Evolutionary conservation across 768 basidiomycete genomes (phyloP), one percentile per base, ranked within the genome.

Genomic region (Leucocoprinus leucothites): DNA sequence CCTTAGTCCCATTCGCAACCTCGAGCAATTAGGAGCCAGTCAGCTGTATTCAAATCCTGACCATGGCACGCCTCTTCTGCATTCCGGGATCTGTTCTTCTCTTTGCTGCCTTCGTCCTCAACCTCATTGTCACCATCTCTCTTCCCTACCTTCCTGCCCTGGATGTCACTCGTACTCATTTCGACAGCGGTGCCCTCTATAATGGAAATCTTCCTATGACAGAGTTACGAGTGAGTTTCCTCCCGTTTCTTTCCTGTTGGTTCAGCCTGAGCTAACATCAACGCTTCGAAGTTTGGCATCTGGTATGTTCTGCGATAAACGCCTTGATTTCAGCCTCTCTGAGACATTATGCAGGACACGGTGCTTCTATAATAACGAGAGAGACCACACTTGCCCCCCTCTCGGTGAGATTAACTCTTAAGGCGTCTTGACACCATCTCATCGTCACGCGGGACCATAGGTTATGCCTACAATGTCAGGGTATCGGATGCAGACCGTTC

Each of bases 71-170:
- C 58, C 61, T 69, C 22, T 82, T 86, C 70, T 85, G 84, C 63
- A 72, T 89, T 57, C 84, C 85, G 2, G 85, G 82, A 28, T 54
- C 89, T 51, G 65, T 84, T 58, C 73, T 78, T 58, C 66, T 75
- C 34, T 72, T 81, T 62, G 70, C 67, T 42, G 88, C 89, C 24
- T 79, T 89, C 56, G 76, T 86, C 1, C 78, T 91, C 58, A 80
- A 79, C 60, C 73, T 90, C 64, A 70, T 91, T 58, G 80, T 83
- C 28, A 84, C 88, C 11, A 75, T 91, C 47, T 91, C 89, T 14
- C 71, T 90, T 2, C 89, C 90, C 1, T 84, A 72, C 69, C 74
- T 91, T 19, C 74, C 84, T 18, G 81, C 78, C 0, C 71, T 90
- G 60, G 89, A 90, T 68, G 74, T 91, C 63, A 75, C 78, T 13